A percentile compares a stretch with the other conserved stretches of the same genome.
phyloP scores from a whole-genome alignment of 1,284 basidiomycete species.

The Neolentinus lepideus region DNA sequence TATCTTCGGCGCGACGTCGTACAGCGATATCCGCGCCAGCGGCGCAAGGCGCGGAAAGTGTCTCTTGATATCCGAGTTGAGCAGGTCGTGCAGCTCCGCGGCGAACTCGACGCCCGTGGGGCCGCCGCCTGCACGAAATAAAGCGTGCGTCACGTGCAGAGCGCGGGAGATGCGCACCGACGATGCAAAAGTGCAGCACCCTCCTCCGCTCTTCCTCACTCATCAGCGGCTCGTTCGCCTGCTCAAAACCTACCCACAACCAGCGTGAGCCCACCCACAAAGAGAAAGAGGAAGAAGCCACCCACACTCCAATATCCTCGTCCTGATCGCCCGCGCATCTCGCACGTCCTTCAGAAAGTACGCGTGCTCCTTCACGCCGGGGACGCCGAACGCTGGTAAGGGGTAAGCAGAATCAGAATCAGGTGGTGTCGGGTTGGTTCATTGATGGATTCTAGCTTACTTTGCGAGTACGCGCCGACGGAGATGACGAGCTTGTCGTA shows the following conservation, averaged over 20 bases:
- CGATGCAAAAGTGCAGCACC: conserved; percentile 75
- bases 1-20: not conserved
- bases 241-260: conserved; percentile 47
- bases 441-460: too few relatives aligned
- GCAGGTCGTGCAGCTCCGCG: conserved; percentile 81
- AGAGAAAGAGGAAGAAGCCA: not conserved
- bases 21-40: not conserved
- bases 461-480: conserved; percentile 75
- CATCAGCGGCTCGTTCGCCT: conserved; percentile 66
- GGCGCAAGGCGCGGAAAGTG: conserved; percentile 53
- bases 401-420: too few relatives aligned
- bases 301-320: conserved; percentile 62
- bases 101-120: conserved; percentile 82
- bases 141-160: too few relatives aligned
- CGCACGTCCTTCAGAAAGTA: conserved; percentile 80
- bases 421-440: too few relatives aligned
- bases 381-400: conserved; percentile 41
- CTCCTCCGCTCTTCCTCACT: conserved; percentile 60
- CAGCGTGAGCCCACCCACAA: not conserved
- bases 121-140: too few relatives aligned
- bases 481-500: conserved; percentile 84
- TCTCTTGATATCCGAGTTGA: conserved; percentile 64
- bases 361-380: conserved; percentile 70
- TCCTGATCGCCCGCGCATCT: conserved; percentile 77
- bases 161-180: too few relatives aligned